Percentiles rank a stretch among this genome's conserved stretches.
phyloP scores from a whole-genome alignment of 2,329 filamentous ascomycete genomes.

The Cucurbitaria berberidis region DNA sequence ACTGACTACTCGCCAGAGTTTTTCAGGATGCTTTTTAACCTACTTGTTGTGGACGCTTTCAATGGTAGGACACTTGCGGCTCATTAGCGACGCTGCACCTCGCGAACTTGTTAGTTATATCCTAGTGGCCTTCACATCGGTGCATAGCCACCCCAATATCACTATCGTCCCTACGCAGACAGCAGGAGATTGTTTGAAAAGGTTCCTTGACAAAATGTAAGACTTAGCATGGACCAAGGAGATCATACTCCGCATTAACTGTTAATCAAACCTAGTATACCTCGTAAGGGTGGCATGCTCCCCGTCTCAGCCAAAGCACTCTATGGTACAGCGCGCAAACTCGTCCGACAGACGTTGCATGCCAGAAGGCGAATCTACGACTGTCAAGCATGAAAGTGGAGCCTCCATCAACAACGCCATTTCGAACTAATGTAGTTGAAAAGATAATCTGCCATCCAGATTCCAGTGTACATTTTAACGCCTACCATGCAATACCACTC shows the following conservation, averaged over 20 bases:
- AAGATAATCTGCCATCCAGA: too few species aligned
- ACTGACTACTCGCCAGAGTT: background rate
- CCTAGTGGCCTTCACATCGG: slow-evolving; percentile 19
- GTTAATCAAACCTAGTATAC: slow-evolving; percentile 42
- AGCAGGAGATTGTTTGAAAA: slow-evolving; percentile 32
- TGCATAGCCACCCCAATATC: slow-evolving; percentile 15
- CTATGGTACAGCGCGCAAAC: slow-evolving; percentile 3
- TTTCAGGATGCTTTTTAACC: slow-evolving; percentile 15
- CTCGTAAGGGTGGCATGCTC: too few species aligned
- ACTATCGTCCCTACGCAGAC: slow-evolving; percentile 20
- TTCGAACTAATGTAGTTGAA: slow-evolving; percentile 24
- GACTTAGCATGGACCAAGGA: slow-evolving; percentile 26
- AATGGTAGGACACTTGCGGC: slow-evolving; percentile 20
- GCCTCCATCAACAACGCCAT: slow-evolving; percentile 27
- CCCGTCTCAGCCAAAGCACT: slow-evolving; percentile 19
- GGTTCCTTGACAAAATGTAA: slow-evolving; percentile 32
- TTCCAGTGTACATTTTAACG: too few species aligned
- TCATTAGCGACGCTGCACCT: slow-evolving; percentile 11
- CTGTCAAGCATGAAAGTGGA: slow-evolving; percentile 32
- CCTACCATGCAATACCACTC: background rate
- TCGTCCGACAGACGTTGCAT: slow-evolving; percentile 15
- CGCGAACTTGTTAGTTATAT: slow-evolving; percentile 22
- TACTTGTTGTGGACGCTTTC: slow-evolving; percentile 21
- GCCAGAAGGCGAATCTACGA: slow-evolving; percentile 22
- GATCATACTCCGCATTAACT: slow-evolving; percentile 29